Percentiles rank a stretch among this genome's conserved stretches.
phyloP scores from a whole-genome alignment of 805 yeast genomes.

The Candida railenensis region DNA sequence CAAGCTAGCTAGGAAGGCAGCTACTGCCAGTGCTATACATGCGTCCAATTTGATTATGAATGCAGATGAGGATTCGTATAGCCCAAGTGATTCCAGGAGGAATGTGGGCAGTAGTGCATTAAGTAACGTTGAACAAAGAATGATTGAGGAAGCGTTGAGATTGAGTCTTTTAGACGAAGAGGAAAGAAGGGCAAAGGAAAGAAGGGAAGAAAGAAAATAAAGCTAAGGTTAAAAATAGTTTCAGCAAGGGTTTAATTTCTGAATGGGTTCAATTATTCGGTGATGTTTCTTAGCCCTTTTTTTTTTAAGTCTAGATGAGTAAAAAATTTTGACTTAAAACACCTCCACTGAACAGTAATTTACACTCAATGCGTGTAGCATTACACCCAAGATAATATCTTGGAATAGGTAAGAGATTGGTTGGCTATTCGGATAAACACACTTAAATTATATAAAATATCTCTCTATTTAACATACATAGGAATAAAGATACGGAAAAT shows the following conservation, averaged over 20 bases:
- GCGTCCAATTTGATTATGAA: slow-evolving; percentile 71
- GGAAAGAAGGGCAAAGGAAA: slow-evolving; percentile 39
- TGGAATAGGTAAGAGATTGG: no score
- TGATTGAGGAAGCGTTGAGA: slow-evolving; percentile 83
- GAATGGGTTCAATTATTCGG: no score
- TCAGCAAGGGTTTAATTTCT: no score
- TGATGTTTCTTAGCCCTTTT: no score
- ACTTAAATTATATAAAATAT: no score
- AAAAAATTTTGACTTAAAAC: no score
- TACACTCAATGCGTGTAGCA: no score
- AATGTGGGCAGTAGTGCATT: slow-evolving; percentile 39
- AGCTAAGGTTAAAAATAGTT: no score
- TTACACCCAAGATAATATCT: no score
- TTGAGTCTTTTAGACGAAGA: slow-evolving; percentile 71
- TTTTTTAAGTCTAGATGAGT: no score
- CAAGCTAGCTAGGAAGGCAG: slow-evolving; percentile 80
- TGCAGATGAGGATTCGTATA: slow-evolving; percentile 15
- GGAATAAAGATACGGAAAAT: background rate
- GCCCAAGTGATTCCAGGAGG: slow-evolving; percentile 11
- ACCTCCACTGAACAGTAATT: no score
- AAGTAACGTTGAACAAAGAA: slow-evolving; percentile 53
- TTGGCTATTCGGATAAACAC: background rate
- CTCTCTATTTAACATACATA: background rate
- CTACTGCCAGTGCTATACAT: slow-evolving; percentile 92
- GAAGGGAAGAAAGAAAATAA: slow-evolving; percentile 8